Percentiles rank a stretch among this genome's conserved stretches.
Evolutionary conservation across 768 basidiomycete genomes (phyloP).

Genomic region (Myochromella boudieri): DNA sequence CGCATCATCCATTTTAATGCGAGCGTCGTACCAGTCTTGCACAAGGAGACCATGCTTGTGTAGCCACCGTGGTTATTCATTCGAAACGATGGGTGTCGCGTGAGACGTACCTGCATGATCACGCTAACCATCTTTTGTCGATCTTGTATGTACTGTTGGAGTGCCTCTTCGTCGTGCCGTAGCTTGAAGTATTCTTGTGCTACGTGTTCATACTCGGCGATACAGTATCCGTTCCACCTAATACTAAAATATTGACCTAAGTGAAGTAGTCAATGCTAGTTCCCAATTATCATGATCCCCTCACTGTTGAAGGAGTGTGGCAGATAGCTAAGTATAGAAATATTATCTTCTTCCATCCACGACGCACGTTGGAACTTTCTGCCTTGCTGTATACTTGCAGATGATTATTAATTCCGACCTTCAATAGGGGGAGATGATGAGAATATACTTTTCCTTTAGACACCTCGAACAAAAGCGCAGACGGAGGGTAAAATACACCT

Average conservation of each 20-base stretch:
- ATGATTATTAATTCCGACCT: neutral
- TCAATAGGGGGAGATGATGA: neutral
- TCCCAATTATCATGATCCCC: no score
- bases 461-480: conserved; percentile 5
- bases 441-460: conserved; percentile 1
- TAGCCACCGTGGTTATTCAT: no score
- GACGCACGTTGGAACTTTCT: neutral
- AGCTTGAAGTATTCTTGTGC: neutral
- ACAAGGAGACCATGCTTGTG: no score
- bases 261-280: neutral
- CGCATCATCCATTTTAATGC: no score
- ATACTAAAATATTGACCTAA: neutral
- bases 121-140: neutral
- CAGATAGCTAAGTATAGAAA: neutral
- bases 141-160: neutral
- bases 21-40: no score
- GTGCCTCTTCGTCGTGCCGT: neutral
- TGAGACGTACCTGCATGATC: no score
- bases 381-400: neutral
- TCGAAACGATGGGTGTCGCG: no score
- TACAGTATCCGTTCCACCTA: neutral
- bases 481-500: conserved; percentile 2
- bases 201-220: neutral
- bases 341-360: neutral
- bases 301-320: neutral